phyloP scores from a whole-genome alignment of 2,329 filamentous ascomycete genomes.

The Xylariaceae sp. region DNA sequence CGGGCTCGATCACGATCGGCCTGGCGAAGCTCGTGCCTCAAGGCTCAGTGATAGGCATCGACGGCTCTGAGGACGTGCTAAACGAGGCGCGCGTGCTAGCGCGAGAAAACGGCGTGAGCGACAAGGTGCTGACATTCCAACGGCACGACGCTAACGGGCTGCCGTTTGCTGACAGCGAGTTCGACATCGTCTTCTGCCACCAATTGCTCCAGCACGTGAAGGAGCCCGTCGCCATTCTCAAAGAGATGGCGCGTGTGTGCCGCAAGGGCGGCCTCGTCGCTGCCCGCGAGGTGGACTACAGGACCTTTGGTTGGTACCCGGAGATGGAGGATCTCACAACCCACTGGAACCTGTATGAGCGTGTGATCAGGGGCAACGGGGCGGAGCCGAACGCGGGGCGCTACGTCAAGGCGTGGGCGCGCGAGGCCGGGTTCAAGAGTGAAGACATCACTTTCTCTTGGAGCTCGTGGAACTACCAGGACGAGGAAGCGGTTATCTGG shows the following conservation, averaged over 20 bases:
- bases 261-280: conserved; percentile 56
- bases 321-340: conserved; percentile 13
- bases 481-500: conserved; percentile 20
- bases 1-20: conserved; percentile 50
- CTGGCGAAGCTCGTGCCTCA: conserved; percentile 46
- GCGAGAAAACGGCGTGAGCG: conserved; percentile 10
- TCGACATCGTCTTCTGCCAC: conserved; percentile 65
- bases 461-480: conserved; percentile 27
- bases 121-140: conserved; percentile 34
- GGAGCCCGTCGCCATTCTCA: conserved; percentile 55
- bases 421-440: conserved; percentile 14
- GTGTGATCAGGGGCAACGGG: conserved; percentile 7
- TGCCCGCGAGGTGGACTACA: conserved; percentile 34
- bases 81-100: conserved; percentile 22
- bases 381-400: conserved; percentile 24
- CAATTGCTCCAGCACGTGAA: conserved; percentile 63
- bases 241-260: conserved; percentile 59
- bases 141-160: conserved; percentile 34
- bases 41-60: conserved; percentile 46
- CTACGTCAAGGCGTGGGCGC: conserved; percentile 22
- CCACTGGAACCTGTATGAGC: conserved; percentile 21
- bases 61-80: conserved; percentile 24
- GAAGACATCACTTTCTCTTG: conserved; percentile 21
- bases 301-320: conserved; percentile 20
- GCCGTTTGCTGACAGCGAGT: conserved; percentile 52